Evolutionary conservation across 2,329 filamentous ascomycete species (phyloP).

Genomic region (Fusarium dimerum): DNA sequence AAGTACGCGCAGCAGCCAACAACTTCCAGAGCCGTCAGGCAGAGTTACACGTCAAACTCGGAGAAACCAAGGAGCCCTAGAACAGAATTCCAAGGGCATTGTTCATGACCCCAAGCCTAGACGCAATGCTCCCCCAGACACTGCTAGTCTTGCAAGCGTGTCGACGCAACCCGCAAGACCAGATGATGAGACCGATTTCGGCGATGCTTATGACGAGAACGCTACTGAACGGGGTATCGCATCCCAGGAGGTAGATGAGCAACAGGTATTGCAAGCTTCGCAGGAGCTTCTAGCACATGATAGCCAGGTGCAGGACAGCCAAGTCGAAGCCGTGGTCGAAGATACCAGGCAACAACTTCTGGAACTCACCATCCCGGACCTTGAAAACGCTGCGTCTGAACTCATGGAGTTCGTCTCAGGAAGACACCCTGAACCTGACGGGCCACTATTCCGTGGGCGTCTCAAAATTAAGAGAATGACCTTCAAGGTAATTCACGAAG

Average conservation of each 20-base stretch:
- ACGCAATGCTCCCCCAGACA: conserved; percentile 23
- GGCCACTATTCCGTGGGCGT: conserved; percentile 21
- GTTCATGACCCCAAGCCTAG: conserved; percentile 16
- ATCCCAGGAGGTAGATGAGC: conserved; percentile 3
- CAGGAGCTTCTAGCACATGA: conserved; percentile 2
- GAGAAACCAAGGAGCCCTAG: not conserved
- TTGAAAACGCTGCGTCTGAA: conserved; percentile 28
- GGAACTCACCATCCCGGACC: conserved; percentile 27
- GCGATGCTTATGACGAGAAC: conserved; percentile 10
- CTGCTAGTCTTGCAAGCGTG: conserved; percentile 21
- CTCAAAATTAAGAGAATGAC: conserved; percentile 28
- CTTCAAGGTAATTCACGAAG: conserved; percentile 28
- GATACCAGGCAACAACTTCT: conserved; percentile 23
- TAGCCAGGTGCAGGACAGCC: conserved; percentile 2
- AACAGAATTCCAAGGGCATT: conserved; percentile 7
- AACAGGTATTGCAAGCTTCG: conserved; percentile 2
- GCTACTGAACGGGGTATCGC: not conserved
- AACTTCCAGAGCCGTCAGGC: conserved; percentile 2
- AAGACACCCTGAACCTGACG: conserved; percentile 14
- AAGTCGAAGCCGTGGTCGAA: conserved; percentile 7
- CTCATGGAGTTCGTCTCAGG: conserved; percentile 28
- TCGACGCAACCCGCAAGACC: conserved; percentile 13
- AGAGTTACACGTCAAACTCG: conserved; percentile 1
- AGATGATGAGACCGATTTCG: conserved; percentile 26
- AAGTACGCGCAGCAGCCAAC: conserved; percentile 19